These are phyloP conservation scores for Fusarium denticulatum DNA, from an alignment of 2,329 filamentous ascomycete genomes.

Conservation along the genomic window DNA sequence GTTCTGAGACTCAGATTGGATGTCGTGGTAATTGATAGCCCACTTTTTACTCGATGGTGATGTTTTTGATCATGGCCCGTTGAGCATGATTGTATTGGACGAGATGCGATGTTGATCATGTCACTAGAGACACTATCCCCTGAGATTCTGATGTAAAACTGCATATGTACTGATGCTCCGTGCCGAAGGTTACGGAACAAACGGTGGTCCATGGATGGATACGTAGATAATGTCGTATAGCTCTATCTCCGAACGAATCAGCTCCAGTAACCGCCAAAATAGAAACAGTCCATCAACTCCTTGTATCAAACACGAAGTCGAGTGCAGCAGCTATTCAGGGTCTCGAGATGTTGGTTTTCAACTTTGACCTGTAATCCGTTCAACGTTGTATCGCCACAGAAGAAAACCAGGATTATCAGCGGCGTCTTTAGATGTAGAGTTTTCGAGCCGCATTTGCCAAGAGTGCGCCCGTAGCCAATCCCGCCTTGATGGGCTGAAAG, in stretches of 20 bases:
- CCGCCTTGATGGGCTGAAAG: conserved; percentile 15
- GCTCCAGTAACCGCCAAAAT: conserved; percentile 7
- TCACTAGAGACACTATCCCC: conserved; percentile 15
- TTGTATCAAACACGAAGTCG: not conserved
- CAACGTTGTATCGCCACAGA: conserved; percentile 38
- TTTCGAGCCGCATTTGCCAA: conserved; percentile 39
- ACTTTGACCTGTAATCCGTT: conserved; percentile 7
- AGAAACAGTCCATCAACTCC: conserved; percentile 4
- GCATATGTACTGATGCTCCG: conserved; percentile 28
- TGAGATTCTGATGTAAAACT: conserved; percentile 31
- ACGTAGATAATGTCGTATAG: conserved; percentile 6
- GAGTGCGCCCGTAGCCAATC: conserved; percentile 27
- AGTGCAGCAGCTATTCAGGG: conserved; percentile 1
- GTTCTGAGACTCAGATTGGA: conserved; percentile 14
- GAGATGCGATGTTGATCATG: not conserved
- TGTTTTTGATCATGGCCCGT: conserved; percentile 9
- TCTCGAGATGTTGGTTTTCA: not conserved
- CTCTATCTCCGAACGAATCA: conserved; percentile 18
- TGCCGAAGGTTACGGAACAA: conserved; percentile 12
- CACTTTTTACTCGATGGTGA: conserved; percentile 21
- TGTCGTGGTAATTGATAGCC: not conserved
- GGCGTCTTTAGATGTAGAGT: conserved; percentile 7
- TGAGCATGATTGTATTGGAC: not conserved
- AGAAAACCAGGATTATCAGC: conserved; percentile 3
- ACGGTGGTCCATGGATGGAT: not conserved